These are phyloP conservation scores for Trichoderma hamatum DNA, from an alignment of 2,329 filamentous ascomycete genomes.

Conservation along the genomic window DNA sequence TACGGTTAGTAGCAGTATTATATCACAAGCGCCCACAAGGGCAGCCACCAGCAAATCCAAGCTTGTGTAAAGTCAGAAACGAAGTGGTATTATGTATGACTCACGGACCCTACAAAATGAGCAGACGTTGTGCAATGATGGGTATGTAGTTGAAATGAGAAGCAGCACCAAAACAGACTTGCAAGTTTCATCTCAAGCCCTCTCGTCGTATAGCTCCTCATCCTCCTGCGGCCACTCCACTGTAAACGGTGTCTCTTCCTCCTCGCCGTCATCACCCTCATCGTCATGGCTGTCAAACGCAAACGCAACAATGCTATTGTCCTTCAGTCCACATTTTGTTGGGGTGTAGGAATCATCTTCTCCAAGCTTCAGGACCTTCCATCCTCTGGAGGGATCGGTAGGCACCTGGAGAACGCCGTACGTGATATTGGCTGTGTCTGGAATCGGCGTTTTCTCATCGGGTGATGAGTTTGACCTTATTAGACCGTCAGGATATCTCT, in stretches of 20 bases:
- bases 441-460: constrained; percentile 43
- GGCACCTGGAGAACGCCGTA: constrained; percentile 52
- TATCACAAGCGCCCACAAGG: not conserved
- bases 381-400: constrained; percentile 52
- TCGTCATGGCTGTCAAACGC: constrained; percentile 46
- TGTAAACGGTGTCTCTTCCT: constrained; percentile 41
- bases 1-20: too few species aligned
- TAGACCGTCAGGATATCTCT: constrained; percentile 60
- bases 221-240: constrained; percentile 53
- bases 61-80: not conserved
- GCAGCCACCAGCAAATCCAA: not conserved
- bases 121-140: not conserved
- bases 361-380: constrained; percentile 50
- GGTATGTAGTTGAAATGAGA: not conserved
- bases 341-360: constrained; percentile 45
- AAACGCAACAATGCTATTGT: constrained; percentile 56
- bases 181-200: not conserved
- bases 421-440: constrained; percentile 46
- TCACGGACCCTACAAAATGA: not conserved
- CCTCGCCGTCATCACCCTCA: constrained; percentile 39
- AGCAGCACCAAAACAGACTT: not conserved
- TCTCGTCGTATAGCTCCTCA: constrained; percentile 40
- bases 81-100: not conserved
- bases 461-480: constrained; percentile 40
- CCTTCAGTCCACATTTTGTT: constrained; percentile 47